Evolutionary conservation across 495 filamentous ascomycete genomes (phyloP).

Genomic region (Penicillium daleae): DNA sequence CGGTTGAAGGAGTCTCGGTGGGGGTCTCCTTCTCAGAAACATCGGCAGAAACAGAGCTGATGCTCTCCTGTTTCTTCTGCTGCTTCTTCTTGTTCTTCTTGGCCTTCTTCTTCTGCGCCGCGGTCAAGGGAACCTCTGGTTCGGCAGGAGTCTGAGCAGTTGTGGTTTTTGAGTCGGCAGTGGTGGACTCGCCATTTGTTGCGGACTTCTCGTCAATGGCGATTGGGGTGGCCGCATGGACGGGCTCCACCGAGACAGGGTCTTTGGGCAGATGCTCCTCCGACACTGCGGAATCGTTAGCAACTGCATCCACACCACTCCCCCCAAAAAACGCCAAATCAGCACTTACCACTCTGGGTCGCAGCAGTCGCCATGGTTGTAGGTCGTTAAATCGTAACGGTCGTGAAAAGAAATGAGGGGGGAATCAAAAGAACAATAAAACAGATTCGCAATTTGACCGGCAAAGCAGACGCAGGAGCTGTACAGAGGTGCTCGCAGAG

Average conservation of each 20-base stretch:
- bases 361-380: slow-evolving; percentile 30
- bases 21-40: not conserved
- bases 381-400: slow-evolving; percentile 28
- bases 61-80: slow-evolving; percentile 17
- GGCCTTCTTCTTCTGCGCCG: slow-evolving; percentile 22
- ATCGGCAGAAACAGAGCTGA: slow-evolving; percentile 6
- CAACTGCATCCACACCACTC: not conserved
- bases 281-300: slow-evolving; percentile 15
- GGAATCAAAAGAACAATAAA: slow-evolving; percentile 2
- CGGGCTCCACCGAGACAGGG: slow-evolving; percentile 20
- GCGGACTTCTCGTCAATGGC: slow-evolving; percentile 18
- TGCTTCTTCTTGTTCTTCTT: slow-evolving; percentile 30
- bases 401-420: slow-evolving; percentile 27
- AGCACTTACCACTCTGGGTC: slow-evolving; percentile 26
- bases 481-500: slow-evolving; percentile 30
- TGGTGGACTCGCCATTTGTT: slow-evolving; percentile 5
- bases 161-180: not conserved
- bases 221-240: slow-evolving; percentile 17
- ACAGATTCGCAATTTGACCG: slow-evolving; percentile 33
- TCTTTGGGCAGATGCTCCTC: slow-evolving; percentile 31
- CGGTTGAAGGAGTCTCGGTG: not conserved
- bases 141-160: not conserved
- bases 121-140: slow-evolving; percentile 11
- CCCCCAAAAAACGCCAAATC: not conserved
- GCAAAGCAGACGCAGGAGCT: slow-evolving; percentile 31